Conservation (phyloP, 345 rosid genomes). For the Mallotus nudiflorus region DNA sequence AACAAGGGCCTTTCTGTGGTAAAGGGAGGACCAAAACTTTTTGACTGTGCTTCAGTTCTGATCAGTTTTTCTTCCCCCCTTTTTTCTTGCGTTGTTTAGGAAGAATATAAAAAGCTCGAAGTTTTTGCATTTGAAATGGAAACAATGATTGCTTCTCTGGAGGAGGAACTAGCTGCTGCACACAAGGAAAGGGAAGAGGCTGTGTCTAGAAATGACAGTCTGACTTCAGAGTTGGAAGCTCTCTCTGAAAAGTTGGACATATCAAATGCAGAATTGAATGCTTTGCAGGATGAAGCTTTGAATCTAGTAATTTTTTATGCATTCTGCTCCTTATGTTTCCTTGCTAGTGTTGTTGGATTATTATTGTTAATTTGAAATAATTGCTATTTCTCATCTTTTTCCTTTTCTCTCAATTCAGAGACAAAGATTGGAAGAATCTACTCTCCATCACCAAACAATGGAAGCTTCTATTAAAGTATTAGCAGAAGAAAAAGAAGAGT, state of each 20-base stretch:
- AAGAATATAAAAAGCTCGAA: constrained; percentile 70
- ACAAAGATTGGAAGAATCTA: constrained; percentile 60
- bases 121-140: constrained; percentile 94
- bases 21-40: constrained; percentile 1
- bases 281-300: constrained; percentile 51
- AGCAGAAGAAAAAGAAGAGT: constrained; percentile 83
- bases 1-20: not conserved
- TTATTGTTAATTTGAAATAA: constrained; percentile 12
- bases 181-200: constrained; percentile 57
- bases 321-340: not conserved
- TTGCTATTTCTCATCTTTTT: constrained; percentile 4
- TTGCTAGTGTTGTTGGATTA: not conserved
- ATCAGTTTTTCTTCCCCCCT: constrained; percentile 9
- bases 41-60: constrained; percentile 13
- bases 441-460: constrained; percentile 47
- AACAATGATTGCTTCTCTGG: constrained; percentile 77
- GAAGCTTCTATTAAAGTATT: constrained; percentile 49
- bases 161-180: constrained; percentile 63
- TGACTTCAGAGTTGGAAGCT: constrained; percentile 55
- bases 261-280: constrained; percentile 50
- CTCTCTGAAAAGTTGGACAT: constrained; percentile 43
- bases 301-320: constrained; percentile 48
- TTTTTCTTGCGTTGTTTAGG: constrained; percentile 48
- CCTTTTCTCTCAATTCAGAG: constrained; percentile 41
- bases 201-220: constrained; percentile 43